Base-by-base conservation (phyloP, 192 early-diverging fungal genomes). In the Podila clonocystis region DNA sequence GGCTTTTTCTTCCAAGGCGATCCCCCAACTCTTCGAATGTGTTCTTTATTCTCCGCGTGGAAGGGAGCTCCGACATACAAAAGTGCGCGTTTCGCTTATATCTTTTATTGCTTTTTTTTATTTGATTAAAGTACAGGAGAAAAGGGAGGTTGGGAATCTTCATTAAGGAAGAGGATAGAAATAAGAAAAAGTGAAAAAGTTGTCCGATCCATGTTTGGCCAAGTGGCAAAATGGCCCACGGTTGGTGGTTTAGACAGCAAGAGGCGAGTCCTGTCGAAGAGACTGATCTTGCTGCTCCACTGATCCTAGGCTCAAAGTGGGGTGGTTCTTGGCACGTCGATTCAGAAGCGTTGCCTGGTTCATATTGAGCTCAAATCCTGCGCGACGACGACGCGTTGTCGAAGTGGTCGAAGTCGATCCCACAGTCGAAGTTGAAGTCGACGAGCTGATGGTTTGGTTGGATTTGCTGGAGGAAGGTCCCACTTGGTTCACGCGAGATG, bases 321-420 rank as follows among this genome's bases (percentile, higher is more conserved):
- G 69, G 20, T 72, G 61, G 48, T 72, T 63, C 49, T 77, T 83
- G 20, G 70, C 65, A 29, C 82, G 62, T 17, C 82, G 67, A 26
- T 75, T 72, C 52, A 83, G 33, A 30, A 83, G 28, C 12, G 82
- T 83, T 19, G 82, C 82, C 17, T 68, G 67, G 49, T 83, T 68
- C 28, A 83, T 52, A 48, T 73, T 83, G 31, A 83, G 45, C 24
- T 77, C 82, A 61, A 83, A 83, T 20, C 60, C 82, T 2, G 38
- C 65, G 28, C 68, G 73, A 36, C 69, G 71, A 29, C 71, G 71
- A 73, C 71, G 71, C 9, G 55, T 31, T 3, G 71, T 49, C 38
- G 71, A 73, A 0, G 62, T 58, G 2, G 70, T 63, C 49, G 70
- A 63, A 26, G 71, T 33, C 17, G 71, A 73, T 1, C 30, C 62